Evolutionary conservation across 192 early-diverging fungal species (phyloP).

Genomic region (Tieghemiomyces parasiticus): DNA sequence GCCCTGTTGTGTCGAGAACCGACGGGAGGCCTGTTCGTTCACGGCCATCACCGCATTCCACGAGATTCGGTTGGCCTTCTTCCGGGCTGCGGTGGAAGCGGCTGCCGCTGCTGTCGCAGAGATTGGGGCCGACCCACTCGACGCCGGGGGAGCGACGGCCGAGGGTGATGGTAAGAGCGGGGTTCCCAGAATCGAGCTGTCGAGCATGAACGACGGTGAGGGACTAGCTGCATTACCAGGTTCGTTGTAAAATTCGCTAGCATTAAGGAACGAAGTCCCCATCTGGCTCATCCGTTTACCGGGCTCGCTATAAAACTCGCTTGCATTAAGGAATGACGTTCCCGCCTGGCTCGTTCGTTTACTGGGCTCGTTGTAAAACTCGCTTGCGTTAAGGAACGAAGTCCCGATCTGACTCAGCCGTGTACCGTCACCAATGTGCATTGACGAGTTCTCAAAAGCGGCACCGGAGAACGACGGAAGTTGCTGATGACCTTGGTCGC

Average conservation of each 20-base stretch:
- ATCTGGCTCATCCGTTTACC: background rate
- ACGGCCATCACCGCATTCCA: constrained; percentile 3
- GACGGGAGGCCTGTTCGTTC: background rate
- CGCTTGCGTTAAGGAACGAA: background rate
- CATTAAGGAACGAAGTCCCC: background rate
- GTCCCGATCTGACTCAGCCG: background rate
- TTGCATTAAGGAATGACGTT: too few relatives aligned
- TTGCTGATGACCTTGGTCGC: too few relatives aligned
- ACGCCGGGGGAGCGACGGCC: too few relatives aligned
- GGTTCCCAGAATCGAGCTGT: too few relatives aligned
- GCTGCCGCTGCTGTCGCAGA: too few relatives aligned
- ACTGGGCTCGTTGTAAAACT: too few relatives aligned
- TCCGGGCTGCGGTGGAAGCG: background rate
- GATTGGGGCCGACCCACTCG: too few relatives aligned
- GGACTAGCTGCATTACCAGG: background rate
- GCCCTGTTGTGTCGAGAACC: too few relatives aligned
- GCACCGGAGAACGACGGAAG: background rate
- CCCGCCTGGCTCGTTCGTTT: too few relatives aligned
- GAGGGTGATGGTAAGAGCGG: too few relatives aligned
- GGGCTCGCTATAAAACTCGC: too few relatives aligned
- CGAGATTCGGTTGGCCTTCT: background rate
- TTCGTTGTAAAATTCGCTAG: background rate
- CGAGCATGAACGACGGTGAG: background rate
- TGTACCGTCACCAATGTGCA: background rate
- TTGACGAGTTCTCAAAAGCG: background rate